These are phyloP conservation scores for Trametes maxima DNA, from an alignment of 768 basidiomycete genomes.

Conservation along the genomic window DNA sequence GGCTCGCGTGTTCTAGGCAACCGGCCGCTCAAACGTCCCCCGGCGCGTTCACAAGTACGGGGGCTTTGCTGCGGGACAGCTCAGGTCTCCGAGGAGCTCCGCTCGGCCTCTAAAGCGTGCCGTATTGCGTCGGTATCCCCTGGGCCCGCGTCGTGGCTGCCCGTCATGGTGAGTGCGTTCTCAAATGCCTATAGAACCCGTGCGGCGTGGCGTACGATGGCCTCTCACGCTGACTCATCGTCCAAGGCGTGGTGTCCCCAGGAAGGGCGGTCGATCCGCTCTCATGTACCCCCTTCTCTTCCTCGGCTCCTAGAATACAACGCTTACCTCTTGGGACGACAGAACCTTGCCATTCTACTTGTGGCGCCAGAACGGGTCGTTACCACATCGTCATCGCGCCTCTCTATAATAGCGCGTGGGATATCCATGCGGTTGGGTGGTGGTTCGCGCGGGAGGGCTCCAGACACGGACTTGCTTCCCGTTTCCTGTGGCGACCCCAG, in stretches of 20 bases:
- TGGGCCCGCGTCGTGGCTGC: background rate
- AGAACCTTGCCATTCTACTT: background rate
- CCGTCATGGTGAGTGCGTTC: constrained; percentile 13
- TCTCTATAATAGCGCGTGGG: background rate
- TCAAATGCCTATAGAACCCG: constrained; percentile 8
- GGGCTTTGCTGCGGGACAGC: background rate
- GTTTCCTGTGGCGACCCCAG: background rate
- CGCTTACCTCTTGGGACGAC: background rate
- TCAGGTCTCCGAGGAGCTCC: background rate
- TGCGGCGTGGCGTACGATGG: background rate
- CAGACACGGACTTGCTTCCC: background rate
- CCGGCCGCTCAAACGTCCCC: background rate
- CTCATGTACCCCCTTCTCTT: background rate
- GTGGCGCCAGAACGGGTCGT: background rate
- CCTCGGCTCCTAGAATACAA: constrained; percentile 9
- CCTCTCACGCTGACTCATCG: constrained; percentile 8
- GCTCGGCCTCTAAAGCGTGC: background rate
- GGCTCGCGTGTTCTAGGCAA: background rate
- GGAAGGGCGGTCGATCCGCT: background rate
- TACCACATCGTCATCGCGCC: background rate
- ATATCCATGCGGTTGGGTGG: background rate
- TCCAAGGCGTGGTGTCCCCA: background rate
- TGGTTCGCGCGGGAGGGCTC: background rate
- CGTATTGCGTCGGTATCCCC: background rate
- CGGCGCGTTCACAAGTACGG: background rate